Percentiles rank a stretch among this genome's conserved stretches.
phyloP scores from a whole-genome alignment of 257 asterid species.

The Nicotiana benthamiana region DNA sequence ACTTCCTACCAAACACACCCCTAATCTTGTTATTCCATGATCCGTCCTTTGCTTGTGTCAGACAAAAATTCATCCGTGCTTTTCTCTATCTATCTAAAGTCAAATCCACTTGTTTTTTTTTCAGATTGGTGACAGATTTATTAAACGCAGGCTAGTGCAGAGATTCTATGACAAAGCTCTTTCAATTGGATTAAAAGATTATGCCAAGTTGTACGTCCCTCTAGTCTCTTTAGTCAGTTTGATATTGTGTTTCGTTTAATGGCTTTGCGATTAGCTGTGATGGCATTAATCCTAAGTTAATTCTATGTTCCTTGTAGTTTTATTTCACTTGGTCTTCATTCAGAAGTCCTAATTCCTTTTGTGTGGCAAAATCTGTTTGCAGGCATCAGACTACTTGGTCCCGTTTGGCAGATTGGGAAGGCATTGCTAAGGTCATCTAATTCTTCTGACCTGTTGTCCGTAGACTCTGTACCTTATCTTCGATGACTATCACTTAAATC shows the following conservation, averaged over 20 bases:
- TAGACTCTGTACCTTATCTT: background rate
- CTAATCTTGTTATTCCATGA: background rate
- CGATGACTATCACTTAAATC: background rate
- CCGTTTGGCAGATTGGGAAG: constrained; percentile 89
- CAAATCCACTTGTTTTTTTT: background rate
- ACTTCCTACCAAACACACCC: too few species aligned
- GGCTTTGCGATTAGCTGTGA: background rate
- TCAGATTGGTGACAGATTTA: constrained; percentile 86
- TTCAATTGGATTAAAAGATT: constrained; percentile 66
- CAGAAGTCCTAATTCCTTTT: background rate
- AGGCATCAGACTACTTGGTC: constrained; percentile 73
- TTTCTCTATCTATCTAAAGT: background rate
- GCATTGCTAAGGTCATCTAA: constrained; percentile 57
- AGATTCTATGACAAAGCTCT: constrained; percentile 63
- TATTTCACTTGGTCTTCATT: background rate
- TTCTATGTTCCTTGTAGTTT: background rate
- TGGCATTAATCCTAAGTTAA: background rate
- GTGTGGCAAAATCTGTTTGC: constrained; percentile 18
- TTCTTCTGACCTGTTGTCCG: background rate
- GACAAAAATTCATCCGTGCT: background rate
- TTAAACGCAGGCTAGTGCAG: constrained; percentile 65
- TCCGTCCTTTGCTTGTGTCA: background rate
- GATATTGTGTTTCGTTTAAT: background rate
- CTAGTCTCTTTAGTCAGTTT: constrained; percentile 5
- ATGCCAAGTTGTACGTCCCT: constrained; percentile 57